phyloP scores from a whole-genome alignment of 306 rosid genomes.

The Mimosa pudica region DNA sequence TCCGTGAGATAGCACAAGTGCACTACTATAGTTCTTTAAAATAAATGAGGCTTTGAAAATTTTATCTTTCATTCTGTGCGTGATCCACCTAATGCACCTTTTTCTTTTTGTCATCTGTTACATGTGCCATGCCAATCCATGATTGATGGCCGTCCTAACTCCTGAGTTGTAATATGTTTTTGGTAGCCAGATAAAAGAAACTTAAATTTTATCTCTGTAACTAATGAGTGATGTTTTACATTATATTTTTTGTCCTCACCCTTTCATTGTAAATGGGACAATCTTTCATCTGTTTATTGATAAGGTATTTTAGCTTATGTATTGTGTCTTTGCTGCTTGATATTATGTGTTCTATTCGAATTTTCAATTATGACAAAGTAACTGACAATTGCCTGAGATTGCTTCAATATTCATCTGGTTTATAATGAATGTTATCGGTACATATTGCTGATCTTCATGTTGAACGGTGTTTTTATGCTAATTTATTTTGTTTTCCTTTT shows the following conservation, averaged over 20 bases:
- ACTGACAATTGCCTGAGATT: background rate
- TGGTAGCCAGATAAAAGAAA: constrained; percentile 6
- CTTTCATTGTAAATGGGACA: background rate
- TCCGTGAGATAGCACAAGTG: background rate
- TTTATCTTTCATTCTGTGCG: constrained; percentile 22
- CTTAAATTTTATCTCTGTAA: constrained; percentile 10
- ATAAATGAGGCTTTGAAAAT: constrained; percentile 18
- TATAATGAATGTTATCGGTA: background rate
- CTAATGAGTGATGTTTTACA: constrained; percentile 18
- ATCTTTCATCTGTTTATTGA: background rate
- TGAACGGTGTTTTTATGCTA: no score
- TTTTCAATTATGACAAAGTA: background rate
- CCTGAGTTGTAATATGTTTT: constrained; percentile 17
- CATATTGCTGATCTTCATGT: background rate
- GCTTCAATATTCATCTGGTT: background rate
- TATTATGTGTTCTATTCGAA: background rate
- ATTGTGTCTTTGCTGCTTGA: background rate
- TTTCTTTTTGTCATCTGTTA: background rate
- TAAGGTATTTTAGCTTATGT: background rate
- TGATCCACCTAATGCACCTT: constrained; percentile 21
- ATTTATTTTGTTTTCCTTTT: background rate
- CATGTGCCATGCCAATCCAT: constrained; percentile 12
- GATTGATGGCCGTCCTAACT: background rate
- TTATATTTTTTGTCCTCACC: background rate
- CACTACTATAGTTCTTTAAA: constrained; percentile 22